Percentiles rank a stretch among this genome's conserved stretches.
Conservation (phyloP, 306 rosid species). For the Cicer cuneatum region DNA sequence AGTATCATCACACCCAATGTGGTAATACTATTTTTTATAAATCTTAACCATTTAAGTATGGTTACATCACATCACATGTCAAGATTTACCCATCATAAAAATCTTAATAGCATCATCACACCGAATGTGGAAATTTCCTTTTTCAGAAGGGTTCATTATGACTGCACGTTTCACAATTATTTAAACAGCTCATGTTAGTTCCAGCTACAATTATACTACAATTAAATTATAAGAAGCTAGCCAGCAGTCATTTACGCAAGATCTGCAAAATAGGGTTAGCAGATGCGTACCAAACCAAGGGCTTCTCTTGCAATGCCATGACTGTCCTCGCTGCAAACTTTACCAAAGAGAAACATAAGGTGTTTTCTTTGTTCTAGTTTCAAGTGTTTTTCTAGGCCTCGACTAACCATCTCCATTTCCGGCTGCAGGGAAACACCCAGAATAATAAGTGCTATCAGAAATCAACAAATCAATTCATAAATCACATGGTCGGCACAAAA, state of each 20-base stretch:
- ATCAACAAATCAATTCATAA: slow-evolving; percentile 19
- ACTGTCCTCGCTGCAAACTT: slow-evolving; percentile 68
- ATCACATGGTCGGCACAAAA: slow-evolving; percentile 35
- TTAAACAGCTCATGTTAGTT: slow-evolving; percentile 4
- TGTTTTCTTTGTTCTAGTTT: slow-evolving; percentile 73
- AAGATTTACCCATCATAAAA: background rate
- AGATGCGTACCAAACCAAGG: slow-evolving; percentile 74
- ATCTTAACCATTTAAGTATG: background rate
- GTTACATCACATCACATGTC: background rate
- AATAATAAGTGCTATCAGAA: slow-evolving; percentile 31
- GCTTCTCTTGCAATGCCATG: slow-evolving; percentile 77
- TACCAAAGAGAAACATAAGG: slow-evolving; percentile 69
- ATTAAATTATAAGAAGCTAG: slow-evolving; percentile 9
- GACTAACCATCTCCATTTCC: slow-evolving; percentile 96
- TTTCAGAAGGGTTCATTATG: background rate
- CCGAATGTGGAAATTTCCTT: background rate
- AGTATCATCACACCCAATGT: background rate
- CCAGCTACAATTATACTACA: slow-evolving; percentile 6
- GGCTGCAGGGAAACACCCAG: slow-evolving; percentile 63
- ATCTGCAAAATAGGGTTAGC: slow-evolving; percentile 30
- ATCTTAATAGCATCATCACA: background rate
- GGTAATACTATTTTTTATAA: background rate
- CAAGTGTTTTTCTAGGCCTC: slow-evolving; percentile 80
- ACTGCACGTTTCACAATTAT: background rate
- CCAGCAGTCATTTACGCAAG: background rate